Conservation (phyloP, 176 grass and related monocot genomes). For the Rhynchospora tenuis region DNA sequence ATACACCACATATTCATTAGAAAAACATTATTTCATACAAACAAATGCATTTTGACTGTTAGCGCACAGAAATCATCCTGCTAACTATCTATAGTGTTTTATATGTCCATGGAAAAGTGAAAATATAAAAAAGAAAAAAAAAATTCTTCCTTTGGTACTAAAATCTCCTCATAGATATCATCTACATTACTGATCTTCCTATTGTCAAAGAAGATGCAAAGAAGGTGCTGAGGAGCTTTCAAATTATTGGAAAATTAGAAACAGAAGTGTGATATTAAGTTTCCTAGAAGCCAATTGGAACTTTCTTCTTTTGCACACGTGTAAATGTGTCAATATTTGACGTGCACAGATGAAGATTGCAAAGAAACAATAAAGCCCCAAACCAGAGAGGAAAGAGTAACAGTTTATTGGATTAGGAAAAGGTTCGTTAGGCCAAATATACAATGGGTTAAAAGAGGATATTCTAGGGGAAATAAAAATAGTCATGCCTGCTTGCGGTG, state of each 20-base stretch:
- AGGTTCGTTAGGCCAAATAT: background rate
- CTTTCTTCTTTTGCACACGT: background rate
- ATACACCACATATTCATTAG: background rate
- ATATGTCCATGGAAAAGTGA: background rate
- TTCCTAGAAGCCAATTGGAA: background rate
- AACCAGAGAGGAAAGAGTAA: background rate
- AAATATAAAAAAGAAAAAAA: background rate
- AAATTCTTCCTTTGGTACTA: background rate
- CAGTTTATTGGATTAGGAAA: background rate
- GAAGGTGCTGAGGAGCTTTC: background rate
- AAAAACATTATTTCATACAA: background rate
- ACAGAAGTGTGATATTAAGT: background rate
- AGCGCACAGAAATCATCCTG: background rate
- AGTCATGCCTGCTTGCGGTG: conserved; percentile 6
- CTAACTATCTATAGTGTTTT: background rate
- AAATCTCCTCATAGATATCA: background rate
- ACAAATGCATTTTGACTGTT: background rate
- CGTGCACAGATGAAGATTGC: background rate
- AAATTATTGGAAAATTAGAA: background rate
- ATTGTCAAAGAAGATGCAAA: background rate
- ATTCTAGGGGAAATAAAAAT: background rate
- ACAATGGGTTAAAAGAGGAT: background rate
- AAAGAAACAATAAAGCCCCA: background rate
- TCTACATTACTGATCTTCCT: background rate
- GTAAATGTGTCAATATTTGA: background rate